Conservation (phyloP, 495 filamentous ascomycete genomes). For the Amphirosellinia nigrospora region DNA sequence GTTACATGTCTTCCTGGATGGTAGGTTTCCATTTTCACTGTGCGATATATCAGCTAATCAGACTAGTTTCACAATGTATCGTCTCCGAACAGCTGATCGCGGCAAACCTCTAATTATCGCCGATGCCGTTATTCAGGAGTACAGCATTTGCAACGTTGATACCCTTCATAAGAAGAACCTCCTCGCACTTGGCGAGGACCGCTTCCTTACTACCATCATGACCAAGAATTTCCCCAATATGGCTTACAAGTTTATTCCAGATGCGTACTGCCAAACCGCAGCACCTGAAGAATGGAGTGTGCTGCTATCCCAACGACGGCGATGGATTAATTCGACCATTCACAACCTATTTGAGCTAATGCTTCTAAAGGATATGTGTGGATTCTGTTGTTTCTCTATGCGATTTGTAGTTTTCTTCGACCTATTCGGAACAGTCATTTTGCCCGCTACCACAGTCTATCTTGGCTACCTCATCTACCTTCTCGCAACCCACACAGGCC, state of each 20-base stretch:
- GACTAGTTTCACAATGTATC: conserved; percentile 96
- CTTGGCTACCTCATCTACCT: conserved; percentile 87
- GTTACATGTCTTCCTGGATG: conserved; percentile 98
- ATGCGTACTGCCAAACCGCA: conserved; percentile 90
- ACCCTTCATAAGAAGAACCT: conserved; percentile 99
- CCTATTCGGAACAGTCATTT: conserved; percentile 89
- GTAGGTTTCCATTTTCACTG: conserved; percentile 59
- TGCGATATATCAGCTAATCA: conserved; percentile 40
- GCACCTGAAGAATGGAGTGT: conserved; percentile 94
- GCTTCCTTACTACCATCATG: conserved; percentile 96
- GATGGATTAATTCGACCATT: conserved; percentile 99
- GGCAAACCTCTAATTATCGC: conserved; percentile 92
- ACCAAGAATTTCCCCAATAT: conserved; percentile 95
- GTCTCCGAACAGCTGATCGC: conserved; percentile 87
- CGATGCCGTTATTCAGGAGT: conserved; percentile 83
- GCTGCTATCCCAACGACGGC: conserved; percentile 89
- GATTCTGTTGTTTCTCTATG: conserved; percentile 99
- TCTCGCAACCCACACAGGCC: conserved; percentile 71
- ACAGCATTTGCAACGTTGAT: conserved; percentile 85
- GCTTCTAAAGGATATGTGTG: conserved; percentile 87
- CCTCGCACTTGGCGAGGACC: conserved; percentile 93
- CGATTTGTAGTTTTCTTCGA: conserved; percentile 96
- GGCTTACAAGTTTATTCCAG: conserved; percentile 94
- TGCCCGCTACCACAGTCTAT: conserved; percentile 90
- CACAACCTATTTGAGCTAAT: conserved; percentile 94